Conservation (phyloP, 257 asterid genomes). For the Petunia axillaris region DNA sequence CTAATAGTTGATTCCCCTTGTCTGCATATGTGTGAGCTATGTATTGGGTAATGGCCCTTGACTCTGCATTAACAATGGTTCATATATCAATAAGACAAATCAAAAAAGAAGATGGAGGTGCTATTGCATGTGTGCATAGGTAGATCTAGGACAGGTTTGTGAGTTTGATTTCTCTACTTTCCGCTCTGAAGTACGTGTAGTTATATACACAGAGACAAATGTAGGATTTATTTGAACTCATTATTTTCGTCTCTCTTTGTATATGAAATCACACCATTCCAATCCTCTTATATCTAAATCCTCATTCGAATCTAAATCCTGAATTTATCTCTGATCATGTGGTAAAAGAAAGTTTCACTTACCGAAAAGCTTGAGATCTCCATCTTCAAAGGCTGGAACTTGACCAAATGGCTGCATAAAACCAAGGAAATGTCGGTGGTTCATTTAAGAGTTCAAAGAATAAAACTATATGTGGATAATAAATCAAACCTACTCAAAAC, state of each 20-base stretch:
- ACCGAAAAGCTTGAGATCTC: constrained; percentile 53
- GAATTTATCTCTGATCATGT: too few species aligned
- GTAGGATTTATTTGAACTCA: too few species aligned
- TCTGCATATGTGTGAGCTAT: constrained; percentile 46
- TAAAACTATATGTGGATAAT: background rate
- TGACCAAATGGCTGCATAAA: constrained; percentile 50
- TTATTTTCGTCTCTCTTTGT: too few species aligned
- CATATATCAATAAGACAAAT: background rate
- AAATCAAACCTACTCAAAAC: background rate
- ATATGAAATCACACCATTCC: too few species aligned
- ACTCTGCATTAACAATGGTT: constrained; percentile 44
- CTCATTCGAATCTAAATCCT: too few species aligned
- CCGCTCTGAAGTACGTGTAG: too few species aligned
- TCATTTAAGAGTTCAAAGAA: background rate
- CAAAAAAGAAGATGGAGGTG: too few species aligned
- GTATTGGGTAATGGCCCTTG: constrained; percentile 63
- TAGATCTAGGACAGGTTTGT: too few species aligned
- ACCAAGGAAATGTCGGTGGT: background rate
- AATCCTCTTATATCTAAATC: too few species aligned
- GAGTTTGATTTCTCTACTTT: too few species aligned
- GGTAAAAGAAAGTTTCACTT: background rate
- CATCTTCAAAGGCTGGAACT: constrained; percentile 49
- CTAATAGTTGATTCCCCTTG: constrained; percentile 47
- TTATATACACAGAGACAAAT: too few species aligned
- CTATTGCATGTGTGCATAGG: background rate